Percentiles rank a stretch among this genome's conserved stretches.
phyloP scores from a whole-genome alignment of 805 yeast species.

The Barnettozyma pratensis region DNA sequence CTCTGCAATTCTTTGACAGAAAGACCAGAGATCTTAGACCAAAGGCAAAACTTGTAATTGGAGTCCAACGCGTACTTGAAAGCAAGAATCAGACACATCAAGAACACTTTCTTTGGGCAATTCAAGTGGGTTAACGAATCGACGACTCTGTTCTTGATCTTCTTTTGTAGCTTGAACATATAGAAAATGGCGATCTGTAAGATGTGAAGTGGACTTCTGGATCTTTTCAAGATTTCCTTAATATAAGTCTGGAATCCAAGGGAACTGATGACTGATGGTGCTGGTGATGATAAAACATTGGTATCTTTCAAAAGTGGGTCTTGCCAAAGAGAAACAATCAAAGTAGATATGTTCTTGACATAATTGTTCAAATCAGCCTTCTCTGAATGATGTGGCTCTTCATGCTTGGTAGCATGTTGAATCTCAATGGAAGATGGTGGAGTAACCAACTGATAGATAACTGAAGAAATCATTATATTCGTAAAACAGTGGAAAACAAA shows the following conservation, averaged over 20 bases:
- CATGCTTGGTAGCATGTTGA: background rate
- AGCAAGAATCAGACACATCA: slow-evolving; percentile 65
- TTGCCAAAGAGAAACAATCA: slow-evolving; percentile 18
- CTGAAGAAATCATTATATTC: background rate
- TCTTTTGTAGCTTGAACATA: slow-evolving; percentile 41
- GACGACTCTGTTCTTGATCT: slow-evolving; percentile 11
- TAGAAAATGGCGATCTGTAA: slow-evolving; percentile 67
- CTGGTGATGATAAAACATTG: background rate
- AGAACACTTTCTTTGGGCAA: slow-evolving; percentile 64
- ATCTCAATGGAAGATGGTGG: slow-evolving; percentile 6
- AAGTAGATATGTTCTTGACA: slow-evolving; percentile 12
- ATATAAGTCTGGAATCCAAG: slow-evolving; percentile 24
- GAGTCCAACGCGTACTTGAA: slow-evolving; percentile 71
- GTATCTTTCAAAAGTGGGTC: slow-evolving; percentile 4
- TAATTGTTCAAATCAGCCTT: slow-evolving; percentile 7
- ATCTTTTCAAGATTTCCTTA: slow-evolving; percentile 40
- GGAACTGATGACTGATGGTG: background rate
- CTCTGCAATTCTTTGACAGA: slow-evolving; percentile 41
- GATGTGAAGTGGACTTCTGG: slow-evolving; percentile 55
- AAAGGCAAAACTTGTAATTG: slow-evolving; percentile 60
- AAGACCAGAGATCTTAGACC: slow-evolving; percentile 74
- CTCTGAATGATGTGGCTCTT: background rate
- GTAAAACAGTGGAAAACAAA: too few relatives aligned
- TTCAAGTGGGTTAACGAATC: background rate
- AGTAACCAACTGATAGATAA: slow-evolving; percentile 1